A percentile compares a stretch with the other conserved stretches of the same genome.
These are phyloP conservation scores for Diplosphaera chodatii DNA, from an alignment of 139 green algal genomes.

Conservation along the genomic window DNA sequence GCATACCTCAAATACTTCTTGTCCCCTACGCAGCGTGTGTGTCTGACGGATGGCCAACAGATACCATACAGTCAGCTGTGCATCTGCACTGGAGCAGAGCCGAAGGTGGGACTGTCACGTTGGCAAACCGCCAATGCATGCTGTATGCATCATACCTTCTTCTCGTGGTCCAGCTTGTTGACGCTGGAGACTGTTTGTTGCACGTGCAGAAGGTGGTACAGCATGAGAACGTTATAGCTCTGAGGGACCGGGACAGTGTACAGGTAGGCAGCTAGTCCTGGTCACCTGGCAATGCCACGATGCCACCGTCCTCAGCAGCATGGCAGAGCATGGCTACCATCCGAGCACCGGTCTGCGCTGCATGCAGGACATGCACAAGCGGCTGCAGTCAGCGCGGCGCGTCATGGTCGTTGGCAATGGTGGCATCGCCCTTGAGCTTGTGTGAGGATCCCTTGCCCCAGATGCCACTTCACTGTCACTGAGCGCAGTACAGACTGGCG, in stretches of 20 bases:
- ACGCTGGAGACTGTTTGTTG: no score
- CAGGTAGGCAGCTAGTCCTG: conserved; percentile 9
- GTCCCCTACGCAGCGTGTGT: conserved; percentile 37
- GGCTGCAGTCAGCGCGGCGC: conserved; percentile 19
- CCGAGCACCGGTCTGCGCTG: background rate
- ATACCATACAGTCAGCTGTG: conserved; percentile 65
- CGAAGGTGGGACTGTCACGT: conserved; percentile 58
- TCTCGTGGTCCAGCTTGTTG: no score
- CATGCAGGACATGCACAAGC: conserved; percentile 16
- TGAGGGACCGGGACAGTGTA: conserved; percentile 72
- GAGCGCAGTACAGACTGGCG: no score
- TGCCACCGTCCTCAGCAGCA: no score
- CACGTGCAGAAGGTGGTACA: background rate
- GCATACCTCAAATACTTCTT: no score
- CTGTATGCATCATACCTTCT: no score
- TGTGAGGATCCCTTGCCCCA: no score
- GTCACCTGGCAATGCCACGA: no score
- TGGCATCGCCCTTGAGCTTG: conserved; percentile 79
- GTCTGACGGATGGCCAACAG: conserved; percentile 19
- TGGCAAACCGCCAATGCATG: no score
- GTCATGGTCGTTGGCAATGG: conserved; percentile 81
- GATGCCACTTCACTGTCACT: no score
- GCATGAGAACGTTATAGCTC: conserved; percentile 28
- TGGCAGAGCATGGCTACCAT: no score
- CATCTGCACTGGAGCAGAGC: conserved; percentile 58